A percentile compares a stretch with the other conserved stretches of the same genome.
These are phyloP conservation scores for Tolypocladium ovalisporum DNA, from an alignment of 2,329 filamentous ascomycete species.

Conservation along the genomic window DNA sequence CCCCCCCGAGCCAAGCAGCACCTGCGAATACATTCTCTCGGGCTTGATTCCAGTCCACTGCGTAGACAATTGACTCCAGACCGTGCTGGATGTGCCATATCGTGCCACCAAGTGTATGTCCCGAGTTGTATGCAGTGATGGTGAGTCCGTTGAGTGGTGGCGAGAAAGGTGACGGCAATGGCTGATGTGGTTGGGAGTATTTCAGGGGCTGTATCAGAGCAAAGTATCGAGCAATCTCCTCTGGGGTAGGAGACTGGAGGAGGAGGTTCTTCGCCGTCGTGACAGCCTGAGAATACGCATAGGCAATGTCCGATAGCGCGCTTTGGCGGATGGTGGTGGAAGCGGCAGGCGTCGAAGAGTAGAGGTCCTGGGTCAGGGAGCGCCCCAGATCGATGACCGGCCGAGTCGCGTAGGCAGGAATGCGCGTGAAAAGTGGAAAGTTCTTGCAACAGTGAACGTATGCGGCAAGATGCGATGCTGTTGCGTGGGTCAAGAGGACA, in stretches of 20 bases:
- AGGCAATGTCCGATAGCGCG: constrained; percentile 55
- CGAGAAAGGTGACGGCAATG: constrained; percentile 75
- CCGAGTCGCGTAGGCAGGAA: constrained; percentile 88
- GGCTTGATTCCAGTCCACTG: constrained; percentile 97
- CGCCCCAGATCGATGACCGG: constrained; percentile 90
- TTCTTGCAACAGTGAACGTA: constrained; percentile 97
- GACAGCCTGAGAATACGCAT: constrained; percentile 40
- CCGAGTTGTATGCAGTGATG: constrained; percentile 93
- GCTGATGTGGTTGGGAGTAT: constrained; percentile 93
- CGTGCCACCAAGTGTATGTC: constrained; percentile 89
- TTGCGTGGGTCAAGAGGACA: constrained; percentile 90
- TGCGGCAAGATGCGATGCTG: constrained; percentile 79
- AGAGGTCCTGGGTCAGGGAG: constrained; percentile 83
- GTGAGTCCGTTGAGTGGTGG: constrained; percentile 84
- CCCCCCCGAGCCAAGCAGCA: constrained; percentile 84
- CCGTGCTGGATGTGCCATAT: constrained; percentile 99
- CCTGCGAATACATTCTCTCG: constrained; percentile 89
- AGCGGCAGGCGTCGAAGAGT: constrained; percentile 79
- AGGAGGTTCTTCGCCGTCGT: constrained; percentile 44
- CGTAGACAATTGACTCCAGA: constrained; percentile 92
- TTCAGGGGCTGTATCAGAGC: constrained; percentile 83
- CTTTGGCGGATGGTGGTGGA: constrained; percentile 68
- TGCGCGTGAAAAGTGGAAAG: constrained; percentile 80
- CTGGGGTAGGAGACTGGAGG: constrained; percentile 60
- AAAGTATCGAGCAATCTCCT: constrained; percentile 91